Conservation (phyloP, 192 early-diverging fungal genomes). For the Lunasporangiospora selenospora region DNA sequence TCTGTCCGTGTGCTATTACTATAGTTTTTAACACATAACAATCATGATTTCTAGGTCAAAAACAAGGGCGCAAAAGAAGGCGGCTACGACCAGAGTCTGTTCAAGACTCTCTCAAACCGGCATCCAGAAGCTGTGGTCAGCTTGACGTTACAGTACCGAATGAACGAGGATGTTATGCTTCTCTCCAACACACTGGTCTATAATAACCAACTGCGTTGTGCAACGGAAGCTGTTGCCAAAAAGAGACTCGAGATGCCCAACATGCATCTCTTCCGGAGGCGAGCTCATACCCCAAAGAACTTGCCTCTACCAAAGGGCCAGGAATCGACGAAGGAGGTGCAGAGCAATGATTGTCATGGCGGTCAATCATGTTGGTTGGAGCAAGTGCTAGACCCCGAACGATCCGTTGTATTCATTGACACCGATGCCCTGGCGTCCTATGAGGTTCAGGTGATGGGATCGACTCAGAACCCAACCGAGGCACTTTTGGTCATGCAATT, state of each 20-base stretch:
- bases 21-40: not conserved
- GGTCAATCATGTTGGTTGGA: conserved; percentile 68
- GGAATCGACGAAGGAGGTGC: too few relatives aligned
- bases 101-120: conserved; percentile 79
- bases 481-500: conserved; percentile 61
- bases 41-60: conserved; percentile 53
- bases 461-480: conserved; percentile 78
- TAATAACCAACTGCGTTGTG: conserved; percentile 77
- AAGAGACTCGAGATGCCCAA: conserved; percentile 54
- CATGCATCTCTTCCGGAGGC: conserved; percentile 17
- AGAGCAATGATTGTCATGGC: not conserved
- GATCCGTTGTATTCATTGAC: conserved; percentile 79
- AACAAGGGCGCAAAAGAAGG: conserved; percentile 59
- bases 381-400: conserved; percentile 65
- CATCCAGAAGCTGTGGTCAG: conserved; percentile 80
- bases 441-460: conserved; percentile 61
- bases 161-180: conserved; percentile 91
- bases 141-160: conserved; percentile 89
- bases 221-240: conserved; percentile 67
- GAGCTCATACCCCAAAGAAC: too few relatives aligned
- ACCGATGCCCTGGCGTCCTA: conserved; percentile 74
- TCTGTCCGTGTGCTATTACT: not conserved
- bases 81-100: conserved; percentile 74
- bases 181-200: conserved; percentile 88
- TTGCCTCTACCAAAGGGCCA: too few relatives aligned